Base-by-base conservation (phyloP, 495 filamentous ascomycete genomes). In the Geoglossum glabrum region DNA sequence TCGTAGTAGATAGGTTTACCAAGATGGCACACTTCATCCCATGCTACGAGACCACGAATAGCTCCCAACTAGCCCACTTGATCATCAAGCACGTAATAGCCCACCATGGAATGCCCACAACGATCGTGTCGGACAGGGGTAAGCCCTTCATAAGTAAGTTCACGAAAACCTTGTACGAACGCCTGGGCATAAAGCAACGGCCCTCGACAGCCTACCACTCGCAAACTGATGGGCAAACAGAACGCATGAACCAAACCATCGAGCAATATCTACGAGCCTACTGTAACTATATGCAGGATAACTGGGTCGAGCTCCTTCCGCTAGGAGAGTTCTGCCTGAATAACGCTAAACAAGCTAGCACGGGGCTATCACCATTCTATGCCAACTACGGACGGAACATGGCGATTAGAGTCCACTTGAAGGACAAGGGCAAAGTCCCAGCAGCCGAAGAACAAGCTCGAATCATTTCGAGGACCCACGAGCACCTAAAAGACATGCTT, bases 1-100 rank as follows among this genome's bases (percentile, higher is more conserved):
- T 60, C 17, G 27, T 60, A 25, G 56, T 60, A 10, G 58, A 60
- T 40, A 5, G 56, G 10, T 59, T n/a, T 45, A 60, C 55, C 30
- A 60, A 59, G 55, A 10, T 57, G 10, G 57, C 8, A 55, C 30
- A 55, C 30, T 19, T 57, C 21, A 47, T 15, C 4, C 4, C 9
- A 19, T 9, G 19, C 4, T 11, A n/a, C n/a, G n/a, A 51, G 23
- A 54, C 28, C 3, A 58, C 17, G n/a, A 54, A 4, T 6, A 23
- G 54, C 7, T 5, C 21, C 11, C 4, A 25, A 13, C 56, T 54
- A 8, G 15, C 33, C 9, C 57, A 8, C 9, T 13, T 21, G 3
- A 11, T 58, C 11, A 3, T 59, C n/a, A 50, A 21, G 21, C 8
- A 19, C 7, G 15, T 59, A 27, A 23, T 60, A 23, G 8, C 9